Conservation (phyloP, 164 flowering plant genomes). For the Cinnamomum micranthum region DNA sequence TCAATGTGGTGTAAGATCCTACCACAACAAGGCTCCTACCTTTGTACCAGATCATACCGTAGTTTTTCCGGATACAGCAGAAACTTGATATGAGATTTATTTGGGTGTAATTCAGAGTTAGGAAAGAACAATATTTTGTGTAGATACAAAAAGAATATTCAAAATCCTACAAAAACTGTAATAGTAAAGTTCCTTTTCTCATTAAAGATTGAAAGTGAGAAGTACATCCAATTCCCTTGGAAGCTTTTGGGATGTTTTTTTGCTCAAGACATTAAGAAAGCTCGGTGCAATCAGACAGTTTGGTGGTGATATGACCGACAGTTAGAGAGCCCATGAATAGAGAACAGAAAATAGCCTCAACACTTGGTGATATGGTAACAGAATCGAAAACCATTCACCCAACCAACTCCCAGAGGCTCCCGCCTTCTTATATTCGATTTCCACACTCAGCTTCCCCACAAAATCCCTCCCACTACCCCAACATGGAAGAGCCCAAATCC, state of each 20-base stretch:
- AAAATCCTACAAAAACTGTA: too few relatives aligned
- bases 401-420: neutral
- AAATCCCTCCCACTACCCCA: neutral
- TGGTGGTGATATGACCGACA: conserved; percentile 1
- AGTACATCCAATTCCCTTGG: too few relatives aligned
- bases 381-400: conserved; percentile 4
- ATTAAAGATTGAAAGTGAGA: too few relatives aligned
- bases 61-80: too few relatives aligned
- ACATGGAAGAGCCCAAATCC: conserved; percentile 8
- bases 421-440: neutral
- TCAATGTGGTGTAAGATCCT: too few relatives aligned
- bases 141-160: too few relatives aligned
- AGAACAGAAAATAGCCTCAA: neutral
- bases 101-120: too few relatives aligned
- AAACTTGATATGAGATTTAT: too few relatives aligned
- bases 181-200: too few relatives aligned
- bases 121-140: too few relatives aligned
- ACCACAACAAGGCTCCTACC: too few relatives aligned
- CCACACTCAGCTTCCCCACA: neutral
- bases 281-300: conserved; percentile 5
- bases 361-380: conserved; percentile 6
- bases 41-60: too few relatives aligned
- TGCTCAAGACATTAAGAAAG: neutral
- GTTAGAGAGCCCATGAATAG: neutral
- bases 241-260: neutral